A percentile compares a stretch with the other conserved stretches of the same genome.
phyloP scores from a whole-genome alignment of 2,329 filamentous ascomycete species.

The Diaporthe longicolla region DNA sequence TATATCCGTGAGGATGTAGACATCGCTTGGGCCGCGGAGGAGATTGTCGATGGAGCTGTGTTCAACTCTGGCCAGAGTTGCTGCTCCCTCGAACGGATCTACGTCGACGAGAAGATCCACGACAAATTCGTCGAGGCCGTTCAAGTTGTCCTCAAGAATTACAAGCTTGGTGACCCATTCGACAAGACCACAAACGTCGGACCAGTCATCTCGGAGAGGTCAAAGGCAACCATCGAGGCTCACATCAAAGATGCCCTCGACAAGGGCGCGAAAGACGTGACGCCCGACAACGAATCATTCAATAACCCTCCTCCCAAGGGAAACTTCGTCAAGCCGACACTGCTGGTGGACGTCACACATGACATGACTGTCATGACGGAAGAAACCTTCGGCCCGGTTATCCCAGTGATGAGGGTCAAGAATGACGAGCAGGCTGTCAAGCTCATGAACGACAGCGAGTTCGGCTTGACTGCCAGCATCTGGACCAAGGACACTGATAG shows the following conservation, averaged over 20 bases:
- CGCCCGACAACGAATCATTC: constrained; percentile 86
- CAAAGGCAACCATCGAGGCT: constrained; percentile 80
- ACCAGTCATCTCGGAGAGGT: constrained; percentile 86
- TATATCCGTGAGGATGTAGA: constrained; percentile 91
- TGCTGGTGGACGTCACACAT: constrained; percentile 85
- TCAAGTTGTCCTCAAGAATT: constrained; percentile 83
- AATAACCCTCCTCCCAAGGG: constrained; percentile 79
- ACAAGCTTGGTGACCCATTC: constrained; percentile 90
- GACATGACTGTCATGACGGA: constrained; percentile 91
- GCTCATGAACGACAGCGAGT: constrained; percentile 95
- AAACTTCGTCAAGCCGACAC: constrained; percentile 90
- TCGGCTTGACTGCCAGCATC: constrained; percentile 94
- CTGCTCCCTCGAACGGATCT: constrained; percentile 92
- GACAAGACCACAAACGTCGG: constrained; percentile 86
- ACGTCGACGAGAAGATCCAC: constrained; percentile 88
- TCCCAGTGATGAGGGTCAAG: constrained; percentile 89
- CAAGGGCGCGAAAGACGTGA: constrained; percentile 87
- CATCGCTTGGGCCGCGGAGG: constrained; percentile 89
- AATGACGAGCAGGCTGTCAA: constrained; percentile 84
- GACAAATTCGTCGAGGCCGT: constrained; percentile 85
- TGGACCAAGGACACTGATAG: constrained; percentile 90
- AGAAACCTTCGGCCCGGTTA: constrained; percentile 95
- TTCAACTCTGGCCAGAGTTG: constrained; percentile 99
- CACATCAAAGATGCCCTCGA: constrained; percentile 87
- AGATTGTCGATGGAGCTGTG: constrained; percentile 95